Base-by-base conservation (phyloP, 163 green algal species). In the Volvox carteri region DNA sequence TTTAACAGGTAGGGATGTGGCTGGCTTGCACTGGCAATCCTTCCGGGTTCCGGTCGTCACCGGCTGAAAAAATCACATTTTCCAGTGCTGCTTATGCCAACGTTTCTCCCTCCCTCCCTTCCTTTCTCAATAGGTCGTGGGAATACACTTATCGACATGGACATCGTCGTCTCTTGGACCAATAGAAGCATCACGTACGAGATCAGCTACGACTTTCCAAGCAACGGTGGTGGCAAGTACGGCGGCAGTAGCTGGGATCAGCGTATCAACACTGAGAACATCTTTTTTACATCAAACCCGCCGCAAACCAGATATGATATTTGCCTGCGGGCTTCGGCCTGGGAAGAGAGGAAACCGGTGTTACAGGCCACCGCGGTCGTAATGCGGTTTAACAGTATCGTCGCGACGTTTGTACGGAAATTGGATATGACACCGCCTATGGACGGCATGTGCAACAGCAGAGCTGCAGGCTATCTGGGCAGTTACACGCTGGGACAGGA, bases 401-500 rank as follows among this genome's bases (percentile, higher is more conserved):
- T 78, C 5, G 70, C 70, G 5, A 56, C 70, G 14, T 37, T 54
- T 19, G 44, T 41, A 4, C 3, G 11, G 16, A 78, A 58, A 4
- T 35, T 2, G 37, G 70, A 78, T 30, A 78, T 39, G 0, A 56
- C 70, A 7, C 3, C 35, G 14, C 41, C 70, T 18, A 12, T 14
- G 7, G 23, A 4, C 41, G 5, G 30, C 1, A 39, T 58, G 5
- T 78, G 70, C 39, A 54, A 54, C 39, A 33, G 14, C 39, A 19
- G 1, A 12, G 37, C 70, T 3, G 14, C 35, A 1, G 70, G 70
- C 19, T 78, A 78, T 39, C 54, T 78, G 39, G 39, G 39, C 11
- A 78, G 70, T 39, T 78, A 78, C 41, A 78, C 70, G 1, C 70
- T 78, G 70, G 39, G 39, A 5, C 37, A 78, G 12, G 70, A 78